Conservation (phyloP, 768 basidiomycete species). For the Serendipita vermifera region DNA sequence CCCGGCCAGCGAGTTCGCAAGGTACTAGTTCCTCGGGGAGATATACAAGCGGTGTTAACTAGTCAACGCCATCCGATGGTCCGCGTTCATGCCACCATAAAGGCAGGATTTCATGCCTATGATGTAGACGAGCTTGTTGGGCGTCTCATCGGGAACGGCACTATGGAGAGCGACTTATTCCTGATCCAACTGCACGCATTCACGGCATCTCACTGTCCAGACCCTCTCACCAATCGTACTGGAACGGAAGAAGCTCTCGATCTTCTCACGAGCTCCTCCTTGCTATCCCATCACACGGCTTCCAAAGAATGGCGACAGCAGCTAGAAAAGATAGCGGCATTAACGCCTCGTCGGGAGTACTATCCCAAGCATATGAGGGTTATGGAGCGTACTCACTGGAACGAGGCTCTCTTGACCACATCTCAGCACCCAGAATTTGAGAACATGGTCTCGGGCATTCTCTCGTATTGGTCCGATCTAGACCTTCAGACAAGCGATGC, state of each 20-base stretch:
- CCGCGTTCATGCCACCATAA: slow-evolving; percentile 15
- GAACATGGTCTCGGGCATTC: slow-evolving; percentile 20
- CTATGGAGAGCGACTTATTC: slow-evolving; percentile 24
- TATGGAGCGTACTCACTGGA: slow-evolving; percentile 33
- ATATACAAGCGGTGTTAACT: slow-evolving; percentile 16
- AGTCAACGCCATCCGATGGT: slow-evolving; percentile 15
- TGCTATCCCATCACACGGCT: slow-evolving; percentile 30
- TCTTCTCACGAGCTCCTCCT: slow-evolving; percentile 27
- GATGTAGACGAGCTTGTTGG: slow-evolving; percentile 23
- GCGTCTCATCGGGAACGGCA: slow-evolving; percentile 20
- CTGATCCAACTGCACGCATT: slow-evolving; percentile 34
- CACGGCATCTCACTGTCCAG: slow-evolving; percentile 30
- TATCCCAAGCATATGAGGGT: slow-evolving; percentile 27
- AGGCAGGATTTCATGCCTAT: slow-evolving; percentile 22
- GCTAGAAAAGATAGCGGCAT: slow-evolving; percentile 23
- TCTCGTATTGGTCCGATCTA: too few relatives aligned
- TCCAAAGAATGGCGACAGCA: slow-evolving; percentile 21
- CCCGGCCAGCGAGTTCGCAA: too few relatives aligned
- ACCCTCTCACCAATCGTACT: slow-evolving; percentile 32
- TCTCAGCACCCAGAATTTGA: slow-evolving; percentile 26
- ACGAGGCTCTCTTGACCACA: slow-evolving; percentile 13
- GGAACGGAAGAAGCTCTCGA: slow-evolving; percentile 34
- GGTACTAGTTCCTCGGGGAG: slow-evolving; percentile 31
- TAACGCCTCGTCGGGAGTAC: slow-evolving; percentile 28
- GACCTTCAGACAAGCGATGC: too few relatives aligned